Evolutionary conservation across 2,329 filamentous ascomycete species (phyloP), one percentile per base, ranked within the genome.

Genomic region (Alternaria conjuncta): DNA sequence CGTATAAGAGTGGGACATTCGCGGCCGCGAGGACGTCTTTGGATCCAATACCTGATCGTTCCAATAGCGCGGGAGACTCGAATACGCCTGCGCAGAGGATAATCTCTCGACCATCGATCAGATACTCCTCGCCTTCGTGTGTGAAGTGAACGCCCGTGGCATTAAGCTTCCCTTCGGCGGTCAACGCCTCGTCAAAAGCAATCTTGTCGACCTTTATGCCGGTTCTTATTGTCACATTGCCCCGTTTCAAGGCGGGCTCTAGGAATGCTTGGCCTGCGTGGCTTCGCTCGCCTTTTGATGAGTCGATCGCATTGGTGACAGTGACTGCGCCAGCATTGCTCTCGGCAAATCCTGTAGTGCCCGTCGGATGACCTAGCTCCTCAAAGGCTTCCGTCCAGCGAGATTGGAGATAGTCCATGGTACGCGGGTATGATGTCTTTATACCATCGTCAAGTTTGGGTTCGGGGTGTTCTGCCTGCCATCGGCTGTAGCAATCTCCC

Each of bases 31-130:
- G 81, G 3, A 88, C 65, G 1, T 83, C 76, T 0, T 80, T 75
- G 47, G 81, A 79, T 15, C 86, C 88, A 5, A 91, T 75, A 6
- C 89, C 88, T 0, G 89, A 90, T 26, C 88, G 80, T 71, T 90
- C 87, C 1, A 90, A 82, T 10, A 71, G 63, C 3, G 56, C 72
- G 0, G 87, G 86, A 0, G 86, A 86, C 3, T 84, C 83, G 6
- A 84, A 79, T 0, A 84, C 82, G 6, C 86, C 87, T 4, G 81
- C 79, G 1, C 81, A 79, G 15, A 83, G 53, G 18, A 72, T 61
- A 8, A 72, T 59, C 25, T 71, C 57, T 54, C 56, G 49, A 8
- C 54, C 67, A 47, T 18, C 15, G 23, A 68, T 55, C 6, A 65
- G 6, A 51, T 55, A 21, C 12, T 65, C 32, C 18, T 67, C 28